These are phyloP conservation scores for Leucosporidium creatinivorum DNA, from an alignment of 768 basidiomycete genomes.

Conservation along the genomic window DNA sequence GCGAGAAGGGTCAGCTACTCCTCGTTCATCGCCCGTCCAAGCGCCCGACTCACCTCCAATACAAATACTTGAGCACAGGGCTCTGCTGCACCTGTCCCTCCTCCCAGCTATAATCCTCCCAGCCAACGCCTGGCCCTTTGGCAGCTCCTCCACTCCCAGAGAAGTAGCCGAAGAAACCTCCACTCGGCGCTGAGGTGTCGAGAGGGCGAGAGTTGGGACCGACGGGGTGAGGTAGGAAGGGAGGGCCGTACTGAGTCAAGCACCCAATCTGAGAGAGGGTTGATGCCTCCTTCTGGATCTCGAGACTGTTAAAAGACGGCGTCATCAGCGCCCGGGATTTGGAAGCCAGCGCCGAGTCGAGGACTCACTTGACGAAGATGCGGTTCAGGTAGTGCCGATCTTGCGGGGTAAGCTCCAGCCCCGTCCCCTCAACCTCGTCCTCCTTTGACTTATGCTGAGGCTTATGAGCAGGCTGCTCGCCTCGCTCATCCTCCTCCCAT, in stretches of 20 bases:
- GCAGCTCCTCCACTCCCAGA: not conserved
- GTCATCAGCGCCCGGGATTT: no score
- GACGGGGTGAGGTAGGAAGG: constrained; percentile 22
- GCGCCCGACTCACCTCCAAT: constrained; percentile 10
- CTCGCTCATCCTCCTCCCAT: no score
- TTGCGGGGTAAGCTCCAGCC: constrained; percentile 6
- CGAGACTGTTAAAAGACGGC: constrained; percentile 3
- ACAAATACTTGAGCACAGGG: constrained; percentile 24
- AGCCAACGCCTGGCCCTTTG: not conserved
- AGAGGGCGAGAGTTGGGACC: constrained; percentile 27
- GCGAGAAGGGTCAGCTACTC: not conserved
- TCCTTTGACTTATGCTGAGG: no score
- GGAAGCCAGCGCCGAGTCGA: not conserved
- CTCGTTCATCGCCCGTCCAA: no score
- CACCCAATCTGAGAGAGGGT: constrained; percentile 26
- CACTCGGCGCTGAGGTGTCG: not conserved
- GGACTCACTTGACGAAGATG: constrained; percentile 22
- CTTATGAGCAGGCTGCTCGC: no score
- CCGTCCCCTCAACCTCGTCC: no score
- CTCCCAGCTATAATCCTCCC: constrained; percentile 15
- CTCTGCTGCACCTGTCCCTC: not conserved
- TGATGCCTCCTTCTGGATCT: constrained; percentile 26
- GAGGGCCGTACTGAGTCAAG: constrained; percentile 20
- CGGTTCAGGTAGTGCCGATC: constrained; percentile 30
- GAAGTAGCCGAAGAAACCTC: constrained; percentile 7